Evolutionary conservation across 352 stramenopile species (phyloP).

Genomic region (Phytophthora sansomeana): DNA sequence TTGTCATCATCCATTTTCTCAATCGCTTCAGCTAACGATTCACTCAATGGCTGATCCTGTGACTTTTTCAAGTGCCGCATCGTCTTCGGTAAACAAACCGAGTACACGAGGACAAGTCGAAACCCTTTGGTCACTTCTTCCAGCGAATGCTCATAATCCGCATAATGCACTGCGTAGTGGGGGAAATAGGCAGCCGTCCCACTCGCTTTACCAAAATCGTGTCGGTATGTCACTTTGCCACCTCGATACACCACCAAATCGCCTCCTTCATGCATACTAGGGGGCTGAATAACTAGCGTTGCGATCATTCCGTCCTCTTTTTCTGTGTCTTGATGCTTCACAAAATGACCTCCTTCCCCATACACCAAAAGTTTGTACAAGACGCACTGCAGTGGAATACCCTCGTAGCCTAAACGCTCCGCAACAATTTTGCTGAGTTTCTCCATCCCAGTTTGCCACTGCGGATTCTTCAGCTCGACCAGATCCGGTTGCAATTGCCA

Average conservation of each 20-base stretch:
- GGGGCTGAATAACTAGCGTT: conserved; percentile 51
- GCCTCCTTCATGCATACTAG: background rate
- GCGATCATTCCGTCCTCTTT: conserved; percentile 62
- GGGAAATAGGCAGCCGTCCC: conserved; percentile 17
- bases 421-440: conserved; percentile 9
- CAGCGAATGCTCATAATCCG: conserved; percentile 32
- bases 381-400: conserved; percentile 16
- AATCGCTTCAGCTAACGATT: conserved; percentile 6
- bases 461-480: too few species aligned
- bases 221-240: too few species aligned
- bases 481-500: too few species aligned
- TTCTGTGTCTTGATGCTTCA: conserved; percentile 58
- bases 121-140: conserved; percentile 34
- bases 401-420: conserved; percentile 19
- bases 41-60: background rate
- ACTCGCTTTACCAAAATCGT: conserved; percentile 11
- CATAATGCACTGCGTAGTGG: conserved; percentile 36
- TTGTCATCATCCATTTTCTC: background rate
- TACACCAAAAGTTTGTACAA: conserved; percentile 63
- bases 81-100: conserved; percentile 24
- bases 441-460: conserved; percentile 3
- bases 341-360: conserved; percentile 46
- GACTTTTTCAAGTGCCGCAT: conserved; percentile 1
- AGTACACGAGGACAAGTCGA: conserved; percentile 34
- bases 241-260: too few species aligned